Percentiles rank a stretch among this genome's conserved stretches.
Evolutionary conservation across 148 eudicot species (phyloP).

Genomic region (Camellia japonica): DNA sequence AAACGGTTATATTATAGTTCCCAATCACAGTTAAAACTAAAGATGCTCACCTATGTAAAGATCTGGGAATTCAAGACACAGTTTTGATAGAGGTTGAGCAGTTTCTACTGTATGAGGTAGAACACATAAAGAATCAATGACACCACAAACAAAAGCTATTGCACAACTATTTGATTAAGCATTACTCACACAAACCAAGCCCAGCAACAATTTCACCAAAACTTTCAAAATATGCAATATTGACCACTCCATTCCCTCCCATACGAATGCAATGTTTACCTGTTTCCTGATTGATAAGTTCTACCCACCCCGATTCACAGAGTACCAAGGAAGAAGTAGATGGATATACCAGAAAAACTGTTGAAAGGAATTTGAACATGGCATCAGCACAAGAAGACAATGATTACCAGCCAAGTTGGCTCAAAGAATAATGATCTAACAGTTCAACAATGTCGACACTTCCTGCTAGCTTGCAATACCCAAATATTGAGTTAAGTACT

Average conservation of each 20-base stretch:
- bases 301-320: background rate
- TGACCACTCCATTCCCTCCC: background rate
- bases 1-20: background rate
- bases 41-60: constrained; percentile 60
- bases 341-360: background rate
- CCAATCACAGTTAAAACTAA: background rate
- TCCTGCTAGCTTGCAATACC: background rate
- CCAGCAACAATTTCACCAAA: too few species aligned
- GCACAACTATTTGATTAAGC: background rate
- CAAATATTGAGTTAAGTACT: background rate
- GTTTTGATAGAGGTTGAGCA: constrained; percentile 72
- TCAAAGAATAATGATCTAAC: background rate
- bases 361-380: background rate
- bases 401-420: background rate
- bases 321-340: background rate
- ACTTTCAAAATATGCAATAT: background rate
- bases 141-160: background rate
- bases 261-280: background rate
- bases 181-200: background rate
- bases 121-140: background rate
- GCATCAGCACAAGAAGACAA: background rate
- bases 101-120: constrained; percentile 60
- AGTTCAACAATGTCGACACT: background rate
- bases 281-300: background rate
- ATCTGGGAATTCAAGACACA: constrained; percentile 69